Conservation (phyloP, 23 red algal genomes). For the Pyropia haitanensis region DNA sequence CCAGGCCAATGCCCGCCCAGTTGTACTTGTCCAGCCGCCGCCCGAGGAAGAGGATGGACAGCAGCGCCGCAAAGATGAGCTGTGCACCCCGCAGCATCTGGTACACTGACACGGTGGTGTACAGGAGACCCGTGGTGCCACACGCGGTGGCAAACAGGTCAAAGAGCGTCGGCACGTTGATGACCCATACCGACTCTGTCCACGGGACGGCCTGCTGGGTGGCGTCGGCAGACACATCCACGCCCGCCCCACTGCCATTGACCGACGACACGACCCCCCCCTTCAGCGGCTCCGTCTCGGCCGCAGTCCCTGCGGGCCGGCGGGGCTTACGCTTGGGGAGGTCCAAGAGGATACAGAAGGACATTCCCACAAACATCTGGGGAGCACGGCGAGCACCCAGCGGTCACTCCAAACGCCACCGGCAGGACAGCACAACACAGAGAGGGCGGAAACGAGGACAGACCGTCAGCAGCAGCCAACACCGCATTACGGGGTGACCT, state of each 20-base stretch:
- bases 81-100: constrained; percentile 79
- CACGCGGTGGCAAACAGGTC: constrained; percentile 78
- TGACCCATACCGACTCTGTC: constrained; percentile 42
- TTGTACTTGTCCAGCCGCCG: constrained; percentile 50
- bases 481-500: too few species aligned
- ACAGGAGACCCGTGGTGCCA: constrained; percentile 76
- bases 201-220: not conserved
- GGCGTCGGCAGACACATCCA: not conserved
- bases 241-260: not conserved
- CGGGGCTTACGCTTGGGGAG: constrained; percentile 3
- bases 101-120: constrained; percentile 87
- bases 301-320: not conserved
- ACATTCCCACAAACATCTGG: constrained; percentile 78
- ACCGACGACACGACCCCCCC: not conserved
- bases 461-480: too few species aligned
- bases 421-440: too few species aligned
- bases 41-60: constrained; percentile 63
- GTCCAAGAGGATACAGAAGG: constrained; percentile 77
- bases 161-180: constrained; percentile 61
- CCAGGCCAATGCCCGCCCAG: constrained; percentile 45
- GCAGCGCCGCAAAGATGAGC: constrained; percentile 61
- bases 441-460: too few species aligned
- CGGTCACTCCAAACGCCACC: not conserved
- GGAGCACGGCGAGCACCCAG: not conserved
- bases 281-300: not conserved